Conservation (phyloP, 129 eudicot species). For the Chrysanthemum lavandulifolium region DNA sequence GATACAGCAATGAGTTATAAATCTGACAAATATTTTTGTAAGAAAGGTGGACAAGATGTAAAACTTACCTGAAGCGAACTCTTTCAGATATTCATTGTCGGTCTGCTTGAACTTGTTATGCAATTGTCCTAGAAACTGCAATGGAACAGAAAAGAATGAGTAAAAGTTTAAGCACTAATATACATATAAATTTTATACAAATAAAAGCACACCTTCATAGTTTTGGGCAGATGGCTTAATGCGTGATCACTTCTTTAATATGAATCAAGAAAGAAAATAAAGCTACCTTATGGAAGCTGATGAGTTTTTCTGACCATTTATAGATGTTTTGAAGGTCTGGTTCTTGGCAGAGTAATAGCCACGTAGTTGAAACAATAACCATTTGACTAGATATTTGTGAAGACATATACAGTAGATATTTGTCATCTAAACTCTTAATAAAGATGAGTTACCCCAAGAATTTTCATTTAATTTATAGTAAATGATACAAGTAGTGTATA, state of each 20-base stretch:
- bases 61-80: neutral
- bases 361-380: no score
- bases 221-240: constrained; percentile 5
- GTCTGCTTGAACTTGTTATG: neutral
- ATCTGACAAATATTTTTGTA: neutral
- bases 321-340: neutral
- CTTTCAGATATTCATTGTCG: neutral
- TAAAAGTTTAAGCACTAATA: no score
- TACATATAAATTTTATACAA: neutral
- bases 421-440: no score
- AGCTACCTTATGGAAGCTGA: neutral
- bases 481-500: no score
- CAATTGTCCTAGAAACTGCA: neutral
- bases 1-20: neutral
- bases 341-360: constrained; percentile 3
- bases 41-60: neutral
- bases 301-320: neutral
- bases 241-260: neutral
- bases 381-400: neutral
- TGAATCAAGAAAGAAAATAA: neutral
- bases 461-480: no score
- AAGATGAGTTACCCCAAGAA: no score
- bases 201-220: constrained; percentile 7
- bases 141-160: no score
- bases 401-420: neutral